These are phyloP conservation scores for Saururus chinensis DNA, from an alignment of 164 flowering plant species.

Conservation along the genomic window DNA sequence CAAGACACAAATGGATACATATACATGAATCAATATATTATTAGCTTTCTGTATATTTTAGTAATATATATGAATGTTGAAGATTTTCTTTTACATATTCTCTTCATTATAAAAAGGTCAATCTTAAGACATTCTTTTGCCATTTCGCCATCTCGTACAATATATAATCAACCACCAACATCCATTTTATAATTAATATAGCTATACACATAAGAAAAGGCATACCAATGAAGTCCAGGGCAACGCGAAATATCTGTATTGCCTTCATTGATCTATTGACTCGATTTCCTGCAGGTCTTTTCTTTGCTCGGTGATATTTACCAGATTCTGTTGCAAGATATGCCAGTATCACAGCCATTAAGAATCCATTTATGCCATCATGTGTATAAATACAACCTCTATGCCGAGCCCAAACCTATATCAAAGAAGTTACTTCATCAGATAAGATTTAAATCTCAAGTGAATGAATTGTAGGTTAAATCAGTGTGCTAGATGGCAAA, in stretches of 20 bases:
- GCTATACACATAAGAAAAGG: neutral
- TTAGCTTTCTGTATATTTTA: too few species aligned
- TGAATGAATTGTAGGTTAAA: neutral
- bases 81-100: too few species aligned
- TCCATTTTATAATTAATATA: neutral
- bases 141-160: neutral
- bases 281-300: conserved; percentile 30
- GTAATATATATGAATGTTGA: too few species aligned
- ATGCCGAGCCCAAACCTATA: conserved; percentile 89
- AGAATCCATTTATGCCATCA: conserved; percentile 79
- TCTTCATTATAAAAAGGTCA: too few species aligned
- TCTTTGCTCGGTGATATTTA: too few species aligned
- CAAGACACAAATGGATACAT: too few species aligned
- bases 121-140: too few species aligned
- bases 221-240: conserved; percentile 74
- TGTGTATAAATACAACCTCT: conserved; percentile 55
- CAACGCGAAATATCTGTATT: conserved; percentile 65
- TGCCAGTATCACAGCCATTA: conserved; percentile 57
- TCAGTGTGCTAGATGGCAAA: neutral
- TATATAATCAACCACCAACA: neutral
- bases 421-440: neutral
- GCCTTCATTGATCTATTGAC: conserved; percentile 60
- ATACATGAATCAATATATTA: too few species aligned
- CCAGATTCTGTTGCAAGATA: conserved; percentile 61
- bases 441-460: neutral